phyloP scores from a whole-genome alignment of 2,329 filamentous ascomycete species.

The Colletotrichum tamarilloi region DNA sequence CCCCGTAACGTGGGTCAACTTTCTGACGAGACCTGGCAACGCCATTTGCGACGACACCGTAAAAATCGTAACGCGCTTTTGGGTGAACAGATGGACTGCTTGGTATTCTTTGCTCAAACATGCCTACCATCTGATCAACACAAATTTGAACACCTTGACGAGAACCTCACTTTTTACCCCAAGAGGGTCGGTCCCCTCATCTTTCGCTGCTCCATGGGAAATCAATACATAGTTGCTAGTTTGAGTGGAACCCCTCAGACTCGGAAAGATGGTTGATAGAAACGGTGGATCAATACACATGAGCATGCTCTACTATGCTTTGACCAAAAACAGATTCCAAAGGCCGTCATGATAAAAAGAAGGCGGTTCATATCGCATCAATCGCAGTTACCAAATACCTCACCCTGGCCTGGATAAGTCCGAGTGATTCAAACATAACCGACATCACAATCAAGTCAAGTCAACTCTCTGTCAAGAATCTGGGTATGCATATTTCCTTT shows the following conservation, averaged over 20 bases:
- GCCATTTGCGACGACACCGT: background rate
- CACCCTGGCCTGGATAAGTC: background rate
- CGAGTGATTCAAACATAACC: background rate
- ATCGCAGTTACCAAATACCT: background rate
- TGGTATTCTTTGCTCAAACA: background rate
- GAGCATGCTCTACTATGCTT: background rate
- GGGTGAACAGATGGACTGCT: background rate
- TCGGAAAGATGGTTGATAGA: background rate
- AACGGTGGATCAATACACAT: background rate
- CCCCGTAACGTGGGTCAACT: background rate
- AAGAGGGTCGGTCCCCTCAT: background rate
- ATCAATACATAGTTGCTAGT: background rate
- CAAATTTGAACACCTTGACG: background rate
- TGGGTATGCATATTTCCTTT: slow-evolving; percentile 34
- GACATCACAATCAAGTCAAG: background rate
- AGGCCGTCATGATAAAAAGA: no score
- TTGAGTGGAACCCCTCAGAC: background rate
- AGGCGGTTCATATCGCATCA: background rate
- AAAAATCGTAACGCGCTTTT: background rate
- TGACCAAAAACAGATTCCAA: background rate
- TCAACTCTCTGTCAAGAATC: slow-evolving; percentile 13
- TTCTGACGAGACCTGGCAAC: background rate
- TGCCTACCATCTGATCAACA: background rate
- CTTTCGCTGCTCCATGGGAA: background rate
- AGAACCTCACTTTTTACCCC: background rate